Evolutionary conservation across 2,329 filamentous ascomycete species (phyloP).

Genomic region (Lecanicillium sp.): DNA sequence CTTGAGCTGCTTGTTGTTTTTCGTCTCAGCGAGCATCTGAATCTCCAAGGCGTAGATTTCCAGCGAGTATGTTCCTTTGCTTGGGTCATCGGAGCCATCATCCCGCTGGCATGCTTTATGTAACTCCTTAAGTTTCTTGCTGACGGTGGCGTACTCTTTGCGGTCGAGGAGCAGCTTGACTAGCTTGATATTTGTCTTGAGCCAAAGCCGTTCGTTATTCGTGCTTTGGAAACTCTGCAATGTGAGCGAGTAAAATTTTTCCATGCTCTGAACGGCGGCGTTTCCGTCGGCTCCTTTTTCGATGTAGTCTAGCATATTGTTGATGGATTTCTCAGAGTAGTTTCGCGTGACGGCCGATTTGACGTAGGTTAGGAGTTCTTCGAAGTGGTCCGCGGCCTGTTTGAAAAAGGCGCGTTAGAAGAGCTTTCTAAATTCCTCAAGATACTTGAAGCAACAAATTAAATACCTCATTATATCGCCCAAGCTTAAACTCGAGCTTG

Average conservation of each 20-base stretch:
- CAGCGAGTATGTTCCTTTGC: conserved; percentile 91
- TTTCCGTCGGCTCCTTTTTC: conserved; percentile 74
- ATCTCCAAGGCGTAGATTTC: conserved; percentile 97
- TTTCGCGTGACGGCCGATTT: conserved; percentile 95
- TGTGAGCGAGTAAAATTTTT: conserved; percentile 89
- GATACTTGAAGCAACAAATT: background rate
- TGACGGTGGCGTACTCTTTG: conserved; percentile 74
- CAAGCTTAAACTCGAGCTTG: conserved; percentile 91
- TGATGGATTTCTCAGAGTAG: conserved; percentile 98
- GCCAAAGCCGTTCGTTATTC: conserved; percentile 93
- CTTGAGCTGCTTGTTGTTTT: conserved; percentile 96
- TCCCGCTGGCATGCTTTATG: conserved; percentile 81
- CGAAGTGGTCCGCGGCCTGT: conserved; percentile 85
- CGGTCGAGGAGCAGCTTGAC: conserved; percentile 85
- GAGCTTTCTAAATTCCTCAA: background rate
- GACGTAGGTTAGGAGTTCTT: conserved; percentile 92
- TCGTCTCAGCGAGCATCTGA: conserved; percentile 94
- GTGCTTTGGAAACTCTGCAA: conserved; percentile 92
- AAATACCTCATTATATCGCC: conserved; percentile 70
- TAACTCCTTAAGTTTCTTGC: conserved; percentile 77
- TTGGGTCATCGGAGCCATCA: conserved; percentile 83
- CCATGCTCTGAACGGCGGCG: conserved; percentile 71
- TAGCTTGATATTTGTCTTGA: conserved; percentile 97
- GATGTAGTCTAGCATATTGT: conserved; percentile 97
- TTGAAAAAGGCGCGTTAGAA: conserved; percentile 8